phyloP scores from a whole-genome alignment of 495 filamentous ascomycete genomes.

The Melanomma pulvis-pyrius region DNA sequence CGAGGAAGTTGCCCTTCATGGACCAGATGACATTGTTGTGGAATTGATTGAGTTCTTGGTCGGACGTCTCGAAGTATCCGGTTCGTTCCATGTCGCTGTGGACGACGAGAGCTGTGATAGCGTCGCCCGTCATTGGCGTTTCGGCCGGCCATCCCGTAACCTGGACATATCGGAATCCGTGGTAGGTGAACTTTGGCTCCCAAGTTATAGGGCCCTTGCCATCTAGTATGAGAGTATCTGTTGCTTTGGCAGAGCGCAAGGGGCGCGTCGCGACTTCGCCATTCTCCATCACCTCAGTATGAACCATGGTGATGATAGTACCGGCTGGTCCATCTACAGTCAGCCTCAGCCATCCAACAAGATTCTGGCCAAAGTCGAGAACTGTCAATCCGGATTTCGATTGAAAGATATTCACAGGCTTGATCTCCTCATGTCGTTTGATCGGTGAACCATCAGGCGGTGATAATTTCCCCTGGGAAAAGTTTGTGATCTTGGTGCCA shows the following conservation, averaged over 20 bases:
- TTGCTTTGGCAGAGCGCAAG: constrained; percentile 52
- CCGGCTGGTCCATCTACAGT: constrained; percentile 44
- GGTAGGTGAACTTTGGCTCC: constrained; percentile 57
- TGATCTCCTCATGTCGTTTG: constrained; percentile 43
- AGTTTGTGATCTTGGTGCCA: not conserved
- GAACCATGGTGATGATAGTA: constrained; percentile 47
- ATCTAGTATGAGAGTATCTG: constrained; percentile 49
- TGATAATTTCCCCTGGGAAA: not conserved
- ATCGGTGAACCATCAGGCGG: constrained; percentile 49
- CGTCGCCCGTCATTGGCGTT: constrained; percentile 15
- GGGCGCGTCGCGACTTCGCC: constrained; percentile 56
- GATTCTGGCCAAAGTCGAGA: constrained; percentile 61
- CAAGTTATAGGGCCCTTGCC: constrained; percentile 39
- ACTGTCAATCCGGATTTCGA: constrained; percentile 52
- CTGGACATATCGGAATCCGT: constrained; percentile 59
- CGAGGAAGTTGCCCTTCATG: constrained; percentile 59
- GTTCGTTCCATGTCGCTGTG: constrained; percentile 56
- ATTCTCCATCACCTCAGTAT: constrained; percentile 58
- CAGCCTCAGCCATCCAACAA: constrained; percentile 46
- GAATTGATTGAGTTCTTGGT: constrained; percentile 53
- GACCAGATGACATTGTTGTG: constrained; percentile 56
- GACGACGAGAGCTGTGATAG: constrained; percentile 51
- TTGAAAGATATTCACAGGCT: constrained; percentile 47
- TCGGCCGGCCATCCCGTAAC: constrained; percentile 51
- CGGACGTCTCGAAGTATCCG: constrained; percentile 53